Conservation (phyloP, 116 monocot species). For the Trichopus zeylanicus region DNA sequence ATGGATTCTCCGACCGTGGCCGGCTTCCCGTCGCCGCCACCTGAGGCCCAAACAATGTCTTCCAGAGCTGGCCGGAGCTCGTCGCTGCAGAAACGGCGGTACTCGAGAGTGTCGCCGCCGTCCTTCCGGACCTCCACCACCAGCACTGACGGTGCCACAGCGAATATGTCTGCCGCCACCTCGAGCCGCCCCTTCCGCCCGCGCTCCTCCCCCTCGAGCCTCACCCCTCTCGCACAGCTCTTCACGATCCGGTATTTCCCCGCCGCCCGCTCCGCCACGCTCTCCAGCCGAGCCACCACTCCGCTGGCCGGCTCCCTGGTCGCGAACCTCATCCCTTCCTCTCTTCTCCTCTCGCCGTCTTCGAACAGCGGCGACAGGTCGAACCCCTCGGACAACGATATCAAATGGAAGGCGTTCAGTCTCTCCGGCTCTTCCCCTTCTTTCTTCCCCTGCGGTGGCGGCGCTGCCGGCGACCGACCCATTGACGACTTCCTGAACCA, state of each 20-base stretch:
- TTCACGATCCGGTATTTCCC: slow-evolving; percentile 26
- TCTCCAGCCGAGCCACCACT: slow-evolving; percentile 35
- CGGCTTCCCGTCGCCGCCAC: neutral
- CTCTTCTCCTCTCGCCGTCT: slow-evolving; percentile 5
- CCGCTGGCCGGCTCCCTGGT: slow-evolving; percentile 41
- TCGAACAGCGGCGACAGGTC: slow-evolving; percentile 44
- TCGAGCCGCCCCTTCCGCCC: slow-evolving; percentile 34
- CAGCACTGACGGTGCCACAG: slow-evolving; percentile 29
- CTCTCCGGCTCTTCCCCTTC: slow-evolving; percentile 33
- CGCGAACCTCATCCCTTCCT: slow-evolving; percentile 33
- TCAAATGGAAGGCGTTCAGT: slow-evolving; percentile 67
- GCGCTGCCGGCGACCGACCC: neutral
- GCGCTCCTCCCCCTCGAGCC: slow-evolving; percentile 27
- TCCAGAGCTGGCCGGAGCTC: slow-evolving; percentile 51
- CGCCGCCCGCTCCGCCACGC: slow-evolving; percentile 15
- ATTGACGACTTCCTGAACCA: slow-evolving; percentile 25
- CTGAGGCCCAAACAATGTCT: slow-evolving; percentile 53
- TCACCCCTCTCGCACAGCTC: slow-evolving; percentile 25
- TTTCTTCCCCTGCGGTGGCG: slow-evolving; percentile 7
- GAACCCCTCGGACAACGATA: slow-evolving; percentile 44
- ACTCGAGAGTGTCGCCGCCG: slow-evolving; percentile 40
- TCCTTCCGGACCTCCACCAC: slow-evolving; percentile 58
- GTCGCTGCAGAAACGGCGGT: slow-evolving; percentile 35
- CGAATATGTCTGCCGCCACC: slow-evolving; percentile 45
- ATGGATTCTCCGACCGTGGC: slow-evolving; percentile 10